Conservation (phyloP, 2,329 filamentous ascomycete species). For the Ophiocordyceps unilateralis region DNA sequence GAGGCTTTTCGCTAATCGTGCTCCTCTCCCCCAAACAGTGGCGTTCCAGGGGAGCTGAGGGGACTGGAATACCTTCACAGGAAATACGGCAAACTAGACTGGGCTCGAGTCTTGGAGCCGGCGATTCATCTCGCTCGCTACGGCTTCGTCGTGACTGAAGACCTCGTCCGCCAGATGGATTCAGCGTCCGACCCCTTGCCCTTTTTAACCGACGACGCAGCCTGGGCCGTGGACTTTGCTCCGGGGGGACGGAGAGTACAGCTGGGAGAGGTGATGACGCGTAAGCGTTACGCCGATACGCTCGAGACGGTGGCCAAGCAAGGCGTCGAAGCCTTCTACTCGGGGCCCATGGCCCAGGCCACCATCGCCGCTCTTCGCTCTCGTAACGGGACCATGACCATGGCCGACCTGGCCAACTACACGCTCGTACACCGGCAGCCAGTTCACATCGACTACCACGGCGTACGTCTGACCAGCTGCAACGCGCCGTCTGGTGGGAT, state of each 20-base stretch:
- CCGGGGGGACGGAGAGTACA: conserved; percentile 49
- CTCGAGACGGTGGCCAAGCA: conserved; percentile 50
- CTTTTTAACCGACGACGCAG: conserved; percentile 53
- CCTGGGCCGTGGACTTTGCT: conserved; percentile 75
- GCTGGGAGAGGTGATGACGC: conserved; percentile 57
- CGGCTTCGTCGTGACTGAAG: conserved; percentile 54
- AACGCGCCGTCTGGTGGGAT: conserved; percentile 59
- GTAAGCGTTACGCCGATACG: conserved; percentile 57
- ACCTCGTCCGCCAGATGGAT: conserved; percentile 54
- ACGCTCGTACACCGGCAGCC: conserved; percentile 45
- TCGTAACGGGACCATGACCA: conserved; percentile 58
- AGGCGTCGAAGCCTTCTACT: conserved; percentile 54
- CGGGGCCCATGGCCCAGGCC: conserved; percentile 48
- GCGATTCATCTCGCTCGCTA: conserved; percentile 54
- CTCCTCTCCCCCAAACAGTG: conserved; percentile 24
- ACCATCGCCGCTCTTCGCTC: conserved; percentile 49
- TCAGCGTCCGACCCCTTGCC: conserved; percentile 24
- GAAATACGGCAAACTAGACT: conserved; percentile 45
- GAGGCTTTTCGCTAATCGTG: too few species aligned
- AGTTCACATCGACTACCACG: conserved; percentile 45
- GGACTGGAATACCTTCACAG: conserved; percentile 60
- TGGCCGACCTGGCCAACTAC: conserved; percentile 57
- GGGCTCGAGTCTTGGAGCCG: conserved; percentile 51
- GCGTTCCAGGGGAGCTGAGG: conserved; percentile 52
- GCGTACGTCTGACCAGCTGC: conserved; percentile 48